Base-by-base conservation (phyloP, 139 green algal species). In the Microglena sp. region DNA sequence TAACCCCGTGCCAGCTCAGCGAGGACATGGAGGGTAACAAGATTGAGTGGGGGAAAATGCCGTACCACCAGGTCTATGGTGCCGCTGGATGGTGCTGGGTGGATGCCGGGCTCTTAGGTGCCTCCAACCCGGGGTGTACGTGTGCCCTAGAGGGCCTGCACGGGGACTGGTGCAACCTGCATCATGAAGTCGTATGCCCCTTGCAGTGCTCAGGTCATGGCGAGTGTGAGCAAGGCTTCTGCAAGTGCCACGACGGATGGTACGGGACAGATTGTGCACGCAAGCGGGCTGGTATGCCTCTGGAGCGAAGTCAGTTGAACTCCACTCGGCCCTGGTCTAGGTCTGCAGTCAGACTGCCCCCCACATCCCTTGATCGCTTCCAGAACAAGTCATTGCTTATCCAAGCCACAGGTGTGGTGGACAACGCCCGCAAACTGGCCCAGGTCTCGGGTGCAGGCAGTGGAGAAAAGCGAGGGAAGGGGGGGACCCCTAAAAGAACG, bases 201-300 rank as follows among this genome's bases (percentile, higher is more conserved):
- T 57, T n/a, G n/a, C 81, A 87, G 54, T 87, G 81, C 73, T 79
- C 57, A 7, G 80, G 74, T 0, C 72, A 75, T 22, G 81, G 81
- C 8, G 46, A 65, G 26, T 87, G 81, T 55, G 35, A 46, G 55
- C 34, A 45, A 3, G 81, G 81, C 22, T 87, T 84, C 57, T 87
- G 81, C 76, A 77, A 73, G 28, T 87, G 81, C 69, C 58, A 77
- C 24, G 2, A 35, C 1, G 81, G 78, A 27, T 87, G 70, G 69
- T 75, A 76, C 45, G 81, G 81, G 24, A 67, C 74, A 0, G 81
- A 85, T 69, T 87, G 81, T 61, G 73, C 71, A 2, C 56, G 70
- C 24, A 75, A 70, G 60, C 40, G 28, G 1, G 60, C 68, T 1
- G 68, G 68, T 1, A 18, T 33, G 60, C 28, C n/a, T 4, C 5